Conservation (phyloP, 2,329 filamentous ascomycete genomes). For the Epichloe typhina region DNA sequence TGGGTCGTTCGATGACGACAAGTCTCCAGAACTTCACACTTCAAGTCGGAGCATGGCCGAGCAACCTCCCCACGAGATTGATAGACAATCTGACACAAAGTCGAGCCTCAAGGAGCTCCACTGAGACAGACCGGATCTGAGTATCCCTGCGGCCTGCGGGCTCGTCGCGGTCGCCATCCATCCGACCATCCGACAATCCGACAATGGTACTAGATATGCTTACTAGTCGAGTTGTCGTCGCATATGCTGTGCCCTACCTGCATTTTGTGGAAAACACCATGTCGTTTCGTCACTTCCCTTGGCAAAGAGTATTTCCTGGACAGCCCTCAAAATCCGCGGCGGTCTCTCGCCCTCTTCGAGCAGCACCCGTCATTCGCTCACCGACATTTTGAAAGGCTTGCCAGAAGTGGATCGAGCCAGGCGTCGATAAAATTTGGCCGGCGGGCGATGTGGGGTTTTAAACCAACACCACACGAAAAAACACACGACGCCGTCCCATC, state of each 20-base stretch:
- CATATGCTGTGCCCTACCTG: background rate
- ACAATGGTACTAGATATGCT: background rate
- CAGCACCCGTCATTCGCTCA: background rate
- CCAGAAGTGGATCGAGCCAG: constrained; percentile 1
- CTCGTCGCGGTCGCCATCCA: background rate
- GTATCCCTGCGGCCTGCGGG: background rate
- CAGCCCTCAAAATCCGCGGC: background rate
- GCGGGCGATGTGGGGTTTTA: constrained; percentile 1
- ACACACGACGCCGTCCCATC: background rate
- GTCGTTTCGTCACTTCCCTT: background rate
- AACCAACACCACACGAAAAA: too few relatives aligned
- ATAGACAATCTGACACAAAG: too few relatives aligned
- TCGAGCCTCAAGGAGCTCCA: background rate
- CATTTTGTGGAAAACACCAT: background rate
- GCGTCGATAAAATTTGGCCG: constrained; percentile 1
- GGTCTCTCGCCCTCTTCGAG: too few relatives aligned
- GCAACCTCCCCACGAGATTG: too few relatives aligned
- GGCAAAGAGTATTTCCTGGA: background rate
- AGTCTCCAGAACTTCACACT: too few relatives aligned
- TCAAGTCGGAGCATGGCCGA: too few relatives aligned
- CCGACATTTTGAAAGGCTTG: constrained; percentile 6
- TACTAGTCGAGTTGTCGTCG: background rate
- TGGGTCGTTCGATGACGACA: too few relatives aligned
- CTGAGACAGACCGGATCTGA: constrained; percentile 1
- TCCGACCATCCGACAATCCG: background rate